phyloP scores from a whole-genome alignment of 2,329 filamentous ascomycete genomes.

The Monosporascus sp. region DNA sequence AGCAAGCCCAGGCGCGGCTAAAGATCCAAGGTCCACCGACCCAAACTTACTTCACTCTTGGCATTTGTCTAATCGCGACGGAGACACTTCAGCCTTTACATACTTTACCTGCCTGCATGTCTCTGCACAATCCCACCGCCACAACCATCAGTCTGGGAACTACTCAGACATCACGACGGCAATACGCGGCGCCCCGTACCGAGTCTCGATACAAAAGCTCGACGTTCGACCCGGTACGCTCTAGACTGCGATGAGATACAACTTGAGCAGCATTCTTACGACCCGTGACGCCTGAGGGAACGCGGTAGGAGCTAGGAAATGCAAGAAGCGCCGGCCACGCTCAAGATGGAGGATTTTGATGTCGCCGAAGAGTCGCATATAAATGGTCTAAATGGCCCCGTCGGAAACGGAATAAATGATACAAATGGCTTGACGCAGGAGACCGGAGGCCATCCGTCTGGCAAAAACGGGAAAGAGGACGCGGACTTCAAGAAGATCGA shows the following conservation, averaged over 20 bases:
- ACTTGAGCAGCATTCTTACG: neutral
- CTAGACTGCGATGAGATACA: neutral
- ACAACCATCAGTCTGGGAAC: too few relatives aligned
- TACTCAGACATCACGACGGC: too few relatives aligned
- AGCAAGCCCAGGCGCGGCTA: too few relatives aligned
- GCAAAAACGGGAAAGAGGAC: conserved; percentile 10
- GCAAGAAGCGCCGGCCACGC: neutral
- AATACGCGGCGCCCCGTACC: too few relatives aligned
- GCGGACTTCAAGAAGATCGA: conserved; percentile 18
- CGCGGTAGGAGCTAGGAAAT: neutral
- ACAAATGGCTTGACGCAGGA: neutral
- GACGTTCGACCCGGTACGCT: too few relatives aligned
- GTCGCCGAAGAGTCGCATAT: neutral
- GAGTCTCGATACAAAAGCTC: neutral
- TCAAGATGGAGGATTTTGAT: neutral
- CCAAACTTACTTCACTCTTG: neutral
- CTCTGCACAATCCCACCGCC: too few relatives aligned
- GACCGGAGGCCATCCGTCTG: neutral
- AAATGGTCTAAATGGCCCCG: neutral
- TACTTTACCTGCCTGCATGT: too few relatives aligned
- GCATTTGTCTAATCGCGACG: neutral
- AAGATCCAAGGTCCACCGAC: too few relatives aligned
- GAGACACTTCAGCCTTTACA: neutral
- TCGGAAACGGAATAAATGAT: neutral
- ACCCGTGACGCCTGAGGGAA: neutral